These are phyloP conservation scores for Heliocybe sulcata DNA, from an alignment of 1,284 basidiomycete genomes.

Conservation along the genomic window DNA sequence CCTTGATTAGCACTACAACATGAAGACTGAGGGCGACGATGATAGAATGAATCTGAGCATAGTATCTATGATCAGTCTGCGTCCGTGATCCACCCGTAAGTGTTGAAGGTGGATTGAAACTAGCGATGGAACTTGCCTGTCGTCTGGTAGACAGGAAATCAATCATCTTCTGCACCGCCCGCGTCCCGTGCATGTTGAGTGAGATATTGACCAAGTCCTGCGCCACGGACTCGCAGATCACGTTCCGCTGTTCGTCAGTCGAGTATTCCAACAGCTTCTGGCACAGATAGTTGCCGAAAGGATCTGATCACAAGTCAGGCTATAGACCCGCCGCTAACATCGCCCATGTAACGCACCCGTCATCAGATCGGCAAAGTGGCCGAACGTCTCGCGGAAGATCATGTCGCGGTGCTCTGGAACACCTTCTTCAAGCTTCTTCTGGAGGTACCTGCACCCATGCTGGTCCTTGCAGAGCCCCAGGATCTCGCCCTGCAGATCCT, in stretches of 20 bases:
- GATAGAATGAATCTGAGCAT: constrained; percentile 93
- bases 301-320: constrained; percentile 49
- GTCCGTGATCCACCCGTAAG: constrained; percentile 25
- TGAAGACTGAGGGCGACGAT: constrained; percentile 95
- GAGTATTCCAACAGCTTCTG: constrained; percentile 98
- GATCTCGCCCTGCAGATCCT: constrained; percentile 95
- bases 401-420: constrained; percentile 94
- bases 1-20: constrained; percentile 99
- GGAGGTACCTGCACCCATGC: constrained; percentile 96
- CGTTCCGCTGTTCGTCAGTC: constrained; percentile 95
- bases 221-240: constrained; percentile 96
- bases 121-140: constrained; percentile 56
- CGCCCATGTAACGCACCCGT: constrained; percentile 50
- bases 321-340: not conserved
- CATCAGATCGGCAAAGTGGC: constrained; percentile 98
- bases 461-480: constrained; percentile 95
- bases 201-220: constrained; percentile 97
- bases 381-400: constrained; percentile 98
- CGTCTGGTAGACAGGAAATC: constrained; percentile 96
- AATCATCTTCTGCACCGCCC: constrained; percentile 99
- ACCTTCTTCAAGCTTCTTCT: constrained; percentile 98
- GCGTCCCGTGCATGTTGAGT: constrained; percentile 99
- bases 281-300: constrained; percentile 99
- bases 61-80: constrained; percentile 74
- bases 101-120: constrained; percentile 23